A percentile compares a stretch with the other conserved stretches of the same genome.
phyloP scores from a whole-genome alignment of 2,329 filamentous ascomycete species.

The Aspergillus tanneri region DNA sequence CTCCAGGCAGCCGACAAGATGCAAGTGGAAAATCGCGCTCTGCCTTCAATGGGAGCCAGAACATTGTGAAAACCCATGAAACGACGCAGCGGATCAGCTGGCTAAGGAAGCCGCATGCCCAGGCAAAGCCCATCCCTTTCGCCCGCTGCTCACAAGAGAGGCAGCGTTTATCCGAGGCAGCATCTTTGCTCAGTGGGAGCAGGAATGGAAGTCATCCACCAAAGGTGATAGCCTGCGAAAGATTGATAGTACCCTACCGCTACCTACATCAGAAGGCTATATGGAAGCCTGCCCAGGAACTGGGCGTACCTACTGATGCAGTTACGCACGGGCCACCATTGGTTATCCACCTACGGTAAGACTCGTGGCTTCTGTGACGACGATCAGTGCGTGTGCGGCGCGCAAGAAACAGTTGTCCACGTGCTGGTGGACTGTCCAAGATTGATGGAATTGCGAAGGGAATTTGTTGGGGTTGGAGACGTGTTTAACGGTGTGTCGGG shows the following conservation, averaged over 20 bases:
- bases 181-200: no score
- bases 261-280: no score
- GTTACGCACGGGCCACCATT: not conserved
- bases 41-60: conserved; percentile 15
- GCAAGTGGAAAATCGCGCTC: conserved; percentile 9
- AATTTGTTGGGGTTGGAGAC: no score
- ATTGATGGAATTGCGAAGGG: no score
- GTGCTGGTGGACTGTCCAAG: not conserved
- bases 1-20: conserved; percentile 16
- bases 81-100: conserved; percentile 4
- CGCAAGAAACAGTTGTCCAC: not conserved
- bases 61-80: conserved; percentile 7
- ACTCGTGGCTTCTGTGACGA: not conserved
- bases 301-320: not conserved
- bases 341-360: not conserved
- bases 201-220: no score
- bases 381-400: not conserved
- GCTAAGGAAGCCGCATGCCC: no score
- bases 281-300: no score
- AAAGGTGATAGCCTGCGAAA: no score
- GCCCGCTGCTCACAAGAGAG: no score
- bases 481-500: conserved; percentile 1
- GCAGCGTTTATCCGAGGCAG: no score
- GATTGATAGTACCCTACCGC: no score
- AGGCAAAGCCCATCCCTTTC: no score